Evolutionary conservation across 2,329 filamentous ascomycete species (phyloP), one percentile per base, ranked within the genome.

Genomic region (Pezizomycotina sp.): DNA sequence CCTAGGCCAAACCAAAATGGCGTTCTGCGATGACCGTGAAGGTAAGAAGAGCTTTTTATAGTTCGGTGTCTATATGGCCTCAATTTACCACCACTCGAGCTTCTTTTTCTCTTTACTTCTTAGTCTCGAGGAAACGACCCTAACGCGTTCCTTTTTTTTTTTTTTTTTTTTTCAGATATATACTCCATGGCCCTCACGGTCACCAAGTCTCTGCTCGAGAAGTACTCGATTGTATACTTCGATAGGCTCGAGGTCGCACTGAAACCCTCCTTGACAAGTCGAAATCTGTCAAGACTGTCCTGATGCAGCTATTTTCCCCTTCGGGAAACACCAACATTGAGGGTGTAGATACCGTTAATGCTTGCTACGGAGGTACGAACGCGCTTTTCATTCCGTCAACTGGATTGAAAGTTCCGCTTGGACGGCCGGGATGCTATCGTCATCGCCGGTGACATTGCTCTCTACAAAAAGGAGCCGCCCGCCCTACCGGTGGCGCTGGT

Each of bases 1-100:
- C 59, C 75, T 89, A 38, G 80, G 80, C 53, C 80, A 89, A 69
- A 86, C 77, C 56, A 82, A 79, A 64, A 89, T 89, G 80, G 76
- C 74, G 66, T 89, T 89, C 63, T 86, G 80, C 59, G 80, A 89
- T 61, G 80, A 89, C 56, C 74, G 78, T 56, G 80, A 89, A 65
- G 79, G 79, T 83, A 58, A 59, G 64, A 45, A 25, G 4, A 20
- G 23, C 6, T 15, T 37, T 12, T 13, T 13, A 23, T 14, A 18
- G 35, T 10, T 9, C 24, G 18, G 14, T 12, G 12, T 6, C 20
- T 12, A 28, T 8, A 15, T 18, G 7, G 7, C 10, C 6, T 12
- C 26, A 14, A 9, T 48, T 36, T n/a, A 27, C 34, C 20, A 24
- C 36, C 31, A 16, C 30, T 41, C 20, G 4, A 7, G 6, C 12